phyloP scores from a whole-genome alignment of 352 stramenopile genomes.

The Globisporangium cylindrosporum region DNA sequence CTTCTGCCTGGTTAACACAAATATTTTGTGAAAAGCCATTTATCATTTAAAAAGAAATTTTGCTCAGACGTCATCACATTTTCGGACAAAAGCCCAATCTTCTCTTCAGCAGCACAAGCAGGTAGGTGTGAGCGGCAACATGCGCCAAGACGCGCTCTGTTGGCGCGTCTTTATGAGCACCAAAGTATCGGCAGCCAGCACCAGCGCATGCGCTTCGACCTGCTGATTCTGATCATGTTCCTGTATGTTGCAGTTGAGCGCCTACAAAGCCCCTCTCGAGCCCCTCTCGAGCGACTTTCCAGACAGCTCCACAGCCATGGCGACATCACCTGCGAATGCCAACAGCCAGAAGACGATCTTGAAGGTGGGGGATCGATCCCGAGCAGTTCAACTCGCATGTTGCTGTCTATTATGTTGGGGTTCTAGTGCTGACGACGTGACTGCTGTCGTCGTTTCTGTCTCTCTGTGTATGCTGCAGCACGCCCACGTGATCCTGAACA shows the following conservation, averaged over 20 bases:
- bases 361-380: conserved; percentile 18
- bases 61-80: neutral
- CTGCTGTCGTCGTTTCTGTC: neutral
- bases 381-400: neutral
- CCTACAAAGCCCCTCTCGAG: too few relatives aligned
- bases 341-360: conserved; percentile 30
- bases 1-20: too few relatives aligned
- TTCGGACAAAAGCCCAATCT: neutral
- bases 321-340: conserved; percentile 29
- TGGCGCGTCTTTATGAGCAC: neutral
- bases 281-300: neutral
- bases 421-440: neutral
- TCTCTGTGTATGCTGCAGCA: conserved; percentile 26
- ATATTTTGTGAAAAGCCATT: too few relatives aligned
- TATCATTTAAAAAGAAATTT: too few relatives aligned
- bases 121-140: neutral
- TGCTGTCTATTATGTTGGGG: neutral
- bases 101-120: neutral
- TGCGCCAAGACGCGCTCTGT: neutral
- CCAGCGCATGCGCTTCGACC: neutral
- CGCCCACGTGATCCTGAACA: conserved; percentile 56
- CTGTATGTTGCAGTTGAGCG: neutral
- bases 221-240: neutral
- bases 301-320: conserved; percentile 17
- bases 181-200: neutral